These are phyloP conservation scores for Nitzschia putrida DNA, from an alignment of 108 stramenopile species.

Conservation along the genomic window DNA sequence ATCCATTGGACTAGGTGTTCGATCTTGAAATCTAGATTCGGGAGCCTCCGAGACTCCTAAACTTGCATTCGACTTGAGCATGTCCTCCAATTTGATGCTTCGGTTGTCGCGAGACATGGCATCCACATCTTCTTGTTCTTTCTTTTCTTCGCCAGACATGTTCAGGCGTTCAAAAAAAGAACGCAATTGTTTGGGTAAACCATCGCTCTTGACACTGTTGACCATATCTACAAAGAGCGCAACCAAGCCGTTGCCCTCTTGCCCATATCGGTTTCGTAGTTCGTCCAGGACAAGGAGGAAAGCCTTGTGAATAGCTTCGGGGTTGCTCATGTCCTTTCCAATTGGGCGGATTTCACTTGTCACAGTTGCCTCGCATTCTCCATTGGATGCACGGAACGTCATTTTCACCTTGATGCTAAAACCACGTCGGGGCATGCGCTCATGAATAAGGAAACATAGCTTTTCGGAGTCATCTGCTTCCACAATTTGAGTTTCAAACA, in stretches of 20 bases:
- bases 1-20: constrained; percentile 25
- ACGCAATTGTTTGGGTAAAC: background rate
- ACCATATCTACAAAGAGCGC: constrained; percentile 43
- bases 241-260: constrained; percentile 62
- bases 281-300: constrained; percentile 78
- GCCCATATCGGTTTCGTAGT: constrained; percentile 67
- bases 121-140: background rate
- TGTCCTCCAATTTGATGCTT: constrained; percentile 56
- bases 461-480: constrained; percentile 69
- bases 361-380: constrained; percentile 63
- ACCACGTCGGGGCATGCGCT: constrained; percentile 76
- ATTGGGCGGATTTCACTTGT: constrained; percentile 72
- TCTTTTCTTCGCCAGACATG: constrained; percentile 9
- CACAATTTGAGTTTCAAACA: constrained; percentile 74
- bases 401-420: constrained; percentile 75
- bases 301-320: constrained; percentile 81
- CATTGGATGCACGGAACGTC: constrained; percentile 47
- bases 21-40: constrained; percentile 45
- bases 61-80: constrained; percentile 37
- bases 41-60: constrained; percentile 13
- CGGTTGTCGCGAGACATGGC: constrained; percentile 3
- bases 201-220: constrained; percentile 33
- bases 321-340: constrained; percentile 82
- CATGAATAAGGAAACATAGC: constrained; percentile 57
- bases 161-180: constrained; percentile 16